Conservation (phyloP, 352 stramenopile genomes). For the Globisporangium nunn region DNA sequence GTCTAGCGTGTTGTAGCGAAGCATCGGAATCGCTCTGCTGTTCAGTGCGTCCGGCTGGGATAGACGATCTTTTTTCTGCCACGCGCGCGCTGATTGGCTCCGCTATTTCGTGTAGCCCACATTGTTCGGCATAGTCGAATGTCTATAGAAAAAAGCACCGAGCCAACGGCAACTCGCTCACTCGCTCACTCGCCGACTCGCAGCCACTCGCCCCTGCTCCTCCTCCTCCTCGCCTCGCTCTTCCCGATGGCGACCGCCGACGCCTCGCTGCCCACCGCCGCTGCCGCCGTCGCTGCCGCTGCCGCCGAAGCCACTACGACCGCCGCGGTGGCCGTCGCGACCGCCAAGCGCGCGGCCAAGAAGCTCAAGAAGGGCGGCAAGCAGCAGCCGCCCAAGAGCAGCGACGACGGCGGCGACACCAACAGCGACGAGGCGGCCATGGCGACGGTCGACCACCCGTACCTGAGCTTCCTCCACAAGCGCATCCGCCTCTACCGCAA, state of each 20-base stretch:
- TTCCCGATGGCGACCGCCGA: not conserved
- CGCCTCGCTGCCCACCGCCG: not conserved
- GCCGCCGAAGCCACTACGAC: not conserved
- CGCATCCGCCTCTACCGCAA: constrained; percentile 76
- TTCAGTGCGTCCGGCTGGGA: not conserved
- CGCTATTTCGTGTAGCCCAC: not conserved
- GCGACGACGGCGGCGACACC: constrained; percentile 15
- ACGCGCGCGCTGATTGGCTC: not conserved
- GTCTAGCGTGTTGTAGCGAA: no score
- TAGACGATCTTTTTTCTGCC: not conserved
- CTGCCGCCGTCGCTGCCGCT: not conserved
- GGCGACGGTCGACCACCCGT: constrained; percentile 61
- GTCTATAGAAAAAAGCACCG: not conserved
- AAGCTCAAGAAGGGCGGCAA: constrained; percentile 18
- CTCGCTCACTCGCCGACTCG: not conserved
- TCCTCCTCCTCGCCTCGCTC: not conserved
- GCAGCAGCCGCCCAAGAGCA: constrained; percentile 2
- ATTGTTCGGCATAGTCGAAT: no score
- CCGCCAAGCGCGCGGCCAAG: constrained; percentile 24
- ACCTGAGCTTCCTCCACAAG: constrained; percentile 79
- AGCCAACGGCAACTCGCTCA: not conserved
- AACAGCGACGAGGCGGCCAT: constrained; percentile 24
- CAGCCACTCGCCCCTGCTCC: not conserved
- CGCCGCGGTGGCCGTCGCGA: not conserved
- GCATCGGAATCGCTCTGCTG: no score